phyloP scores from a whole-genome alignment of 257 asterid species.

The Buddleja alternifolia region DNA sequence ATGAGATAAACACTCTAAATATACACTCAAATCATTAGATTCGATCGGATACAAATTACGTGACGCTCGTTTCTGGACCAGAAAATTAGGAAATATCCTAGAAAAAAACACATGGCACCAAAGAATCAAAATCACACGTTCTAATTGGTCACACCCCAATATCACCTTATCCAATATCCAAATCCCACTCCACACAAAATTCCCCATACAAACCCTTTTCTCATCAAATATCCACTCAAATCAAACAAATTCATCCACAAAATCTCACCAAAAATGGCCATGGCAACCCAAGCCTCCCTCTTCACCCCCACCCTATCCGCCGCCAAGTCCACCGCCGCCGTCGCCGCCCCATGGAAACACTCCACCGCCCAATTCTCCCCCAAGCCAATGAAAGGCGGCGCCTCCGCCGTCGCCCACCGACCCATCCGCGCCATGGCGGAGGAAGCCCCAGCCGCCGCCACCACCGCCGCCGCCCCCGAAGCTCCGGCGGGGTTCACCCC shows the following conservation, averaged over 20 bases:
- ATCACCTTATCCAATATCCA: constrained; percentile 48
- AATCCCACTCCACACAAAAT: constrained; percentile 30
- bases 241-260: neutral
- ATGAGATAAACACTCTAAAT: no score
- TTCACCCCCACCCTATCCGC: constrained; percentile 67
- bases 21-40: no score
- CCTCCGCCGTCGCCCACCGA: constrained; percentile 30
- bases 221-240: constrained; percentile 25
- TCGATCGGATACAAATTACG: no score
- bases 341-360: constrained; percentile 63
- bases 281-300: constrained; percentile 90
- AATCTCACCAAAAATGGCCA: constrained; percentile 47
- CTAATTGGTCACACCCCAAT: constrained; percentile 42
- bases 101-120: constrained; percentile 27
- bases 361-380: constrained; percentile 45
- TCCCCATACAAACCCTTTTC: neutral
- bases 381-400: constrained; percentile 40
- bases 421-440: constrained; percentile 76
- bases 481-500: constrained; percentile 94
- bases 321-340: constrained; percentile 43
- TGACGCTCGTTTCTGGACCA: no score
- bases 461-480: constrained; percentile 26
- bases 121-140: constrained; percentile 32
- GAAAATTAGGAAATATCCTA: no score
- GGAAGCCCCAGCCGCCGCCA: constrained; percentile 40